These are phyloP conservation scores for Nymphaea thermarum DNA, from an alignment of 164 flowering plant species.

Conservation along the genomic window DNA sequence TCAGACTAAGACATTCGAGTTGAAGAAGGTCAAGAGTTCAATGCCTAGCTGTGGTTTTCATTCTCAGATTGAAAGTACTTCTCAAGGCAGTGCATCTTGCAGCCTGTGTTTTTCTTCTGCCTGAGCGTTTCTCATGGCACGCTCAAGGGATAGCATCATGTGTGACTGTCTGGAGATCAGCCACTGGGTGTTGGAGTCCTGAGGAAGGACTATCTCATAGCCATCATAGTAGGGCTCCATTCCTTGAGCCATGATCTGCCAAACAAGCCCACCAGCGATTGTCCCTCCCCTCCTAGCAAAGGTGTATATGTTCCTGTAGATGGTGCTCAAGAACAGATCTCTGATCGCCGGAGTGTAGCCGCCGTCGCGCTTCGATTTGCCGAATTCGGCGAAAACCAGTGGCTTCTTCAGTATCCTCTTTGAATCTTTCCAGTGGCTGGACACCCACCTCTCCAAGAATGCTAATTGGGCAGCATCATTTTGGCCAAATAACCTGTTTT, in stretches of 20 bases:
- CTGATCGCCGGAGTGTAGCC: conserved; percentile 1
- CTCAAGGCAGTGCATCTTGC: not conserved
- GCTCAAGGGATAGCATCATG: conserved; percentile 10
- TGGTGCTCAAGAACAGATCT: conserved; percentile 7
- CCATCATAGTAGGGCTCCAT: conserved; percentile 21
- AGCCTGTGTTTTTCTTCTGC: not conserved
- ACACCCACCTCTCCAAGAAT: conserved; percentile 20
- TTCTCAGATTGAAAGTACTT: not conserved
- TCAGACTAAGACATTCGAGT: too few relatives aligned
- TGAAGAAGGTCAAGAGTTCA: too few relatives aligned
- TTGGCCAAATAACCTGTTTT: conserved; percentile 16
- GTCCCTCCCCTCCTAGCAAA: conserved; percentile 11
- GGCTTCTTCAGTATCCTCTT: conserved; percentile 18
- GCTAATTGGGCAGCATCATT: conserved; percentile 11
- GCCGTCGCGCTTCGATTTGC: conserved; percentile 7
- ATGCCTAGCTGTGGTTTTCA: too few relatives aligned
- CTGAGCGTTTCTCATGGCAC: not conserved
- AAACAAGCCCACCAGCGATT: conserved; percentile 11
- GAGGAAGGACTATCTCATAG: conserved; percentile 19
- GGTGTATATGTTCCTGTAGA: conserved; percentile 15
- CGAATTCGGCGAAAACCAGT: conserved; percentile 12
- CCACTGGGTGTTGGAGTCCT: conserved; percentile 7
- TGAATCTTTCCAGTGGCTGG: conserved; percentile 21
- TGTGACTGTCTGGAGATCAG: conserved; percentile 13
- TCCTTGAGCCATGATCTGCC: conserved; percentile 23